Evolutionary conservation across 805 yeast species (phyloP), one percentile per base, ranked within the genome.

Genomic region (Isabelozyma heimii): DNA sequence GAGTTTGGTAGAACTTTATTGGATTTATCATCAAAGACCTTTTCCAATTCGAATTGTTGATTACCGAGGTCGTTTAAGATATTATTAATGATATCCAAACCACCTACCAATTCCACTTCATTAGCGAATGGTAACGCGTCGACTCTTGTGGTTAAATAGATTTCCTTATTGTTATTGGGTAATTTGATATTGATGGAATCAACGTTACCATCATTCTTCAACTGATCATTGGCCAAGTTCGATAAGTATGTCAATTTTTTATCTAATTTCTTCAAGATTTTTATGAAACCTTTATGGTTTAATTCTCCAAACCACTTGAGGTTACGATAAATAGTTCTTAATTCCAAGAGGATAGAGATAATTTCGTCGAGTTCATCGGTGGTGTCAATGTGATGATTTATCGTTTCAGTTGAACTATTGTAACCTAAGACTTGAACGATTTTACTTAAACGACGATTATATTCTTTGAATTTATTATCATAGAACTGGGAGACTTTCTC

Each of bases 301-400:
- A 91, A 80, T 61, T 92, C 97, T 20, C 95, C 95, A 65, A 81
- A 91, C 97, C 97, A 92, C 65, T 89, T 91, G 62, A 91, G 74
- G 66, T 91, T 91, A 49, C 97, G 77, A 52, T 87, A 81, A 50
- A 83, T 82, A 14, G 86, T 77, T 43, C 96, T 77, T 47, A 90
- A 73, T 64, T 91, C 97, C 17, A 90, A 72, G 37, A 91, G 69
- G 15, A 90, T 84, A 17, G 66, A 57, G 42, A 71, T 62, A 20
- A 73, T 62, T 54, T 73, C 78, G 46, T 73, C 76, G 46, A 70
- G 58, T 52, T 73, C 77, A 45, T 72, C 76, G 46, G 64, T 60
- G 12, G 75, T 65, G 45, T 69, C 75, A 40, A 70, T 58, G 47
- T 62, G 61, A 59, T 59, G 69, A 45, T 58, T 56, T 30, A 69